Conservation (phyloP, 2,329 filamentous ascomycete genomes). For the Cordyceps pruinosa region DNA sequence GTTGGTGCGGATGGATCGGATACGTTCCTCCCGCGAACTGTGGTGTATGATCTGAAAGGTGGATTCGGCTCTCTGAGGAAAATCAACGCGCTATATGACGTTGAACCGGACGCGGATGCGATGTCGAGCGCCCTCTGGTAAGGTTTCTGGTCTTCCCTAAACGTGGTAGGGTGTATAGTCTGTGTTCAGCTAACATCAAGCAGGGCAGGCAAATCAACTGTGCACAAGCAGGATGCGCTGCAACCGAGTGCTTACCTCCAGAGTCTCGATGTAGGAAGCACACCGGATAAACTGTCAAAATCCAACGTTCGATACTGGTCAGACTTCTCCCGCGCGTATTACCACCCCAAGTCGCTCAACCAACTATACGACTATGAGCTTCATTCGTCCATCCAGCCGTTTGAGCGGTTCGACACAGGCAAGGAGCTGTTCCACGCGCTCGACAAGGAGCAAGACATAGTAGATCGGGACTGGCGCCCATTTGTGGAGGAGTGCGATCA, state of each 20-base stretch:
- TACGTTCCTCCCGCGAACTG: conserved; percentile 82
- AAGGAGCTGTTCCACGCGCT: conserved; percentile 67
- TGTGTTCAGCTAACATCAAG: neutral
- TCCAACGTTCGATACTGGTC: conserved; percentile 89
- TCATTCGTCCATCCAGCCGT: conserved; percentile 71
- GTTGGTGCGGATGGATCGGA: conserved; percentile 77
- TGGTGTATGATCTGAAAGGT: conserved; percentile 93
- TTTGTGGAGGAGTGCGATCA: conserved; percentile 93
- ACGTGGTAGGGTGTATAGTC: neutral
- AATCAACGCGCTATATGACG: conserved; percentile 81
- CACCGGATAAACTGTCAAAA: conserved; percentile 58
- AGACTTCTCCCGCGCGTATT: conserved; percentile 89
- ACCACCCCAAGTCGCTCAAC: conserved; percentile 79
- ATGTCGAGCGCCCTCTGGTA: conserved; percentile 28
- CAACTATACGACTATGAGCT: conserved; percentile 85
- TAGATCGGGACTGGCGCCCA: conserved; percentile 82
- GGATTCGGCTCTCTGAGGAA: conserved; percentile 84
- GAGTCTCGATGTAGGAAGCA: conserved; percentile 65
- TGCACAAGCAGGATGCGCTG: conserved; percentile 64
- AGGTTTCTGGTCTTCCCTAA: conserved; percentile 5
- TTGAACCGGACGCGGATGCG: conserved; percentile 29
- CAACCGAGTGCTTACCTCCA: conserved; percentile 68
- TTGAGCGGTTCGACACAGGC: conserved; percentile 83
- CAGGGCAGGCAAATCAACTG: conserved; percentile 59
- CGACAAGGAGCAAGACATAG: conserved; percentile 74